Conservation (phyloP, 805 yeast species). For the Candida schatavii region DNA sequence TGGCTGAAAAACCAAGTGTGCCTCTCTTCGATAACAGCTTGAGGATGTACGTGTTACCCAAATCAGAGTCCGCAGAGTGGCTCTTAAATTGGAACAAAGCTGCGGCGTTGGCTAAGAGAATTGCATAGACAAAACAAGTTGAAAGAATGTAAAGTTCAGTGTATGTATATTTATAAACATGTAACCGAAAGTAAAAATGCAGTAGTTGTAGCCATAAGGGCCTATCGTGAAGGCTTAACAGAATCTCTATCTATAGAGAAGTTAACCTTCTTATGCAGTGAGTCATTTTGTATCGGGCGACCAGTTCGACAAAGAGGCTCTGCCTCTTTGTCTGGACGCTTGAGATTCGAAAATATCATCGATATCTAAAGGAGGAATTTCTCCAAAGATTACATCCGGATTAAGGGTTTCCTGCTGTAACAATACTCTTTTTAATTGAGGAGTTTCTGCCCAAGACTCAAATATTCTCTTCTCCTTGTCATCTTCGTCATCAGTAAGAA, state of each 20-base stretch:
- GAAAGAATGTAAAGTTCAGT: neutral
- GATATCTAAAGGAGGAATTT: constrained; percentile 64
- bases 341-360: constrained; percentile 63
- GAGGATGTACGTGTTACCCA: constrained; percentile 78
- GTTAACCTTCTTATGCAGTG: neutral
- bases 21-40: constrained; percentile 77
- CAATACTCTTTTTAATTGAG: constrained; percentile 28
- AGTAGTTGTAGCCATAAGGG: neutral
- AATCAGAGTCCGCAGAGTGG: constrained; percentile 63
- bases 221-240: too few species aligned
- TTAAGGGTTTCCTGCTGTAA: constrained; percentile 41
- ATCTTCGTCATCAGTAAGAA: constrained; percentile 40
- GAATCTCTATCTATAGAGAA: neutral
- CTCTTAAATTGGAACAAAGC: constrained; percentile 61
- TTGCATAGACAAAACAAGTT: neutral
- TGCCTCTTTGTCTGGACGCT: constrained; percentile 50
- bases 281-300: constrained; percentile 35
- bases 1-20: constrained; percentile 58
- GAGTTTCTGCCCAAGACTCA: constrained; percentile 40
- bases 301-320: constrained; percentile 55
- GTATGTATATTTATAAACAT: neutral
- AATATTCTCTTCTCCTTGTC: constrained; percentile 19
- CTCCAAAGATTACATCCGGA: constrained; percentile 72
- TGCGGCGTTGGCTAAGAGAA: constrained; percentile 49
- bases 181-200: neutral